phyloP scores from a whole-genome alignment of 2,329 filamentous ascomycete species.

The Penicillium sp. region DNA sequence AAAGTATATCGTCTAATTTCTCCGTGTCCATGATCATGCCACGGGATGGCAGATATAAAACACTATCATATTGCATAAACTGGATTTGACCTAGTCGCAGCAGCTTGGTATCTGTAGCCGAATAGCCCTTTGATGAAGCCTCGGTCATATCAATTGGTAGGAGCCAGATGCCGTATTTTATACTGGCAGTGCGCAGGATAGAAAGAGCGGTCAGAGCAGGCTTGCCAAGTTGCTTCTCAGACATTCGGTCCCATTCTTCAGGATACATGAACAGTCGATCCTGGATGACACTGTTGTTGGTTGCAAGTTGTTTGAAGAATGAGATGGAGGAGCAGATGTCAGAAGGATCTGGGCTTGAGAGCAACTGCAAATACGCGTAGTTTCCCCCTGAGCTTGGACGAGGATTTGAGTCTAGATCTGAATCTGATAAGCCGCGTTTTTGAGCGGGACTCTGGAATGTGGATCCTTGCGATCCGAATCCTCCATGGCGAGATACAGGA shows the following conservation, averaged over 20 bases:
- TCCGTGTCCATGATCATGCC: constrained; percentile 41
- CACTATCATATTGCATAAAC: constrained; percentile 46
- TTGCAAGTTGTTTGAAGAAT: constrained; percentile 43
- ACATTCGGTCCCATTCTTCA: constrained; percentile 43
- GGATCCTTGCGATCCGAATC: constrained; percentile 15
- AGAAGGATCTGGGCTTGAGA: constrained; percentile 43
- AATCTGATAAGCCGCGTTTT: constrained; percentile 20
- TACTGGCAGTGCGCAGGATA: constrained; percentile 40
- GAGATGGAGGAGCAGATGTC: constrained; percentile 48
- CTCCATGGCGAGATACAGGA: constrained; percentile 15
- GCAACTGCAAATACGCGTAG: constrained; percentile 47
- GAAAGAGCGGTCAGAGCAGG: constrained; percentile 36
- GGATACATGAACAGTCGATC: constrained; percentile 51
- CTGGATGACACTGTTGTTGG: constrained; percentile 35
- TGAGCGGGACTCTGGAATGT: constrained; percentile 22
- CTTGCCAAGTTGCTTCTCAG: constrained; percentile 22
- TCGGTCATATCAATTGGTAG: constrained; percentile 43
- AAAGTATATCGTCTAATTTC: constrained; percentile 41
- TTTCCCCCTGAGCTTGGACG: constrained; percentile 22
- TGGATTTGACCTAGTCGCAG: constrained; percentile 40
- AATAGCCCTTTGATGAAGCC: constrained; percentile 33
- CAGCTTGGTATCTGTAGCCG: constrained; percentile 37
- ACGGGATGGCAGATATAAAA: constrained; percentile 45
- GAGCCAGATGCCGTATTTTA: constrained; percentile 42
- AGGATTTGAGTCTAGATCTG: constrained; percentile 8